A percentile compares a stretch with the other conserved stretches of the same genome.
These are phyloP conservation scores for Coemansia sp. DNA, from an alignment of 192 early-diverging fungal species.

Conservation along the genomic window DNA sequence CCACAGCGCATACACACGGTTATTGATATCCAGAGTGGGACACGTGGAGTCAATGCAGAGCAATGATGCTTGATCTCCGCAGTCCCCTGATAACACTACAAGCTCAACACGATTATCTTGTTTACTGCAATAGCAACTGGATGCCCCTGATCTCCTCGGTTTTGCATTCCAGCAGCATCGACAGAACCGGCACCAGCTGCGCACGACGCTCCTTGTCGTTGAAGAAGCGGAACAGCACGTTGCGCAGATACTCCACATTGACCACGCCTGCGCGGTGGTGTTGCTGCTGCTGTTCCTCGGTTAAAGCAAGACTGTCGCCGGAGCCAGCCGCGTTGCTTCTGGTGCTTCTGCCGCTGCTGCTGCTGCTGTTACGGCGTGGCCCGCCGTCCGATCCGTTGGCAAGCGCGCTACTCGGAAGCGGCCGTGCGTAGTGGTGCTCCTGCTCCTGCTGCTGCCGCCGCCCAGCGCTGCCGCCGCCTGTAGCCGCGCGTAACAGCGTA, in stretches of 20 bases:
- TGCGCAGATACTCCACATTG: slow-evolving; percentile 55
- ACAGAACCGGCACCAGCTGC: slow-evolving; percentile 67
- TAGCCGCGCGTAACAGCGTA: slow-evolving; percentile 50
- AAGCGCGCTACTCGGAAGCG: not conserved
- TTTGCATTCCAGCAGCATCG: slow-evolving; percentile 62
- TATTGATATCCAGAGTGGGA: not conserved
- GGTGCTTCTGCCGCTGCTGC: not conserved
- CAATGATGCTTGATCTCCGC: not conserved
- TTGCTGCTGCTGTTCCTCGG: not conserved
- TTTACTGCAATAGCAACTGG: slow-evolving; percentile 36
- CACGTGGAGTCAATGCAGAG: not conserved
- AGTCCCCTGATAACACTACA: not conserved
- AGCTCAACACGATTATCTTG: no score
- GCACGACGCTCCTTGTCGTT: slow-evolving; percentile 54
- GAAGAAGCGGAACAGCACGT: slow-evolving; percentile 54
- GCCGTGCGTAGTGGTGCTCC: not conserved
- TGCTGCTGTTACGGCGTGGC: not conserved
- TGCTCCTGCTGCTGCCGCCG: not conserved
- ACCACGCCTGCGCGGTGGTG: slow-evolving; percentile 15
- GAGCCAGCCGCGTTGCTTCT: slow-evolving; percentile 19
- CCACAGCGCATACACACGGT: no score
- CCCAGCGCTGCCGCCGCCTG: slow-evolving; percentile 24
- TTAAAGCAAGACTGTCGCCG: not conserved
- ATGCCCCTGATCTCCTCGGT: slow-evolving; percentile 62
- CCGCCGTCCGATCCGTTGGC: not conserved